These are phyloP conservation scores for Candida neerlandica DNA, from an alignment of 1,139 yeast species.

Conservation along the genomic window DNA sequence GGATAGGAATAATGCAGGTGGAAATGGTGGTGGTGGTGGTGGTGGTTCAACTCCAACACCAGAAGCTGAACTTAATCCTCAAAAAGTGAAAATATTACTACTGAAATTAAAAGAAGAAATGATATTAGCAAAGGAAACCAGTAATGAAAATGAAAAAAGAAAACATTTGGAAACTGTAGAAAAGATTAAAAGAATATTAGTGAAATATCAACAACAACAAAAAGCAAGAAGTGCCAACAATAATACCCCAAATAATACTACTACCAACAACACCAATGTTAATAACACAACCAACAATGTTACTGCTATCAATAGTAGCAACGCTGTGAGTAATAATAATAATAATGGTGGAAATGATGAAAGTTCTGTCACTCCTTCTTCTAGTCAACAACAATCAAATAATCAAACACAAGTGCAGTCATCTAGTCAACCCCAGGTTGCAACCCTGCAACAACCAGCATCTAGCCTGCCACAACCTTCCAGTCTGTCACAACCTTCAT, in stretches of 20 bases:
- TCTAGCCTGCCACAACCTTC: not conserved
- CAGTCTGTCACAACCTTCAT: not conserved
- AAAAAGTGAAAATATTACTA: conserved; percentile 14
- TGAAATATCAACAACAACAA: conserved; percentile 42
- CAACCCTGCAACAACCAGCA: conserved; percentile 1
- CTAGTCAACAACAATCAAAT: conserved; percentile 2
- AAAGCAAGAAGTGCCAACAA: conserved; percentile 28
- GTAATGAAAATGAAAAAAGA: conserved; percentile 62
- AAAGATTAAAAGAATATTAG: conserved; percentile 54
- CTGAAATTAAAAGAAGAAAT: conserved; percentile 56
- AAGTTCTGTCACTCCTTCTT: not conserved
- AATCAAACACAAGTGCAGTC: not conserved
- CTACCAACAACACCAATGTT: conserved; percentile 8
- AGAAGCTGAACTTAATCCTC: conserved; percentile 18
- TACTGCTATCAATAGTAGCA: conserved; percentile 2
- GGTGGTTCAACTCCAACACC: conserved; percentile 15
- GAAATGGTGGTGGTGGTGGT: not conserved
- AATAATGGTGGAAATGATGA: not conserved
- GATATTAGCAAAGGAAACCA: conserved; percentile 58
- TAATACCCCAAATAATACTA: not conserved
- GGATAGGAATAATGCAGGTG: not conserved
- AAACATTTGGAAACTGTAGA: conserved; percentile 70
- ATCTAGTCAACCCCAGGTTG: conserved; percentile 5
- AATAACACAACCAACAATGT: not conserved
- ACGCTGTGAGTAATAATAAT: not conserved